phyloP scores from a whole-genome alignment of 768 basidiomycete species.

The Kockovaella imperatae region DNA sequence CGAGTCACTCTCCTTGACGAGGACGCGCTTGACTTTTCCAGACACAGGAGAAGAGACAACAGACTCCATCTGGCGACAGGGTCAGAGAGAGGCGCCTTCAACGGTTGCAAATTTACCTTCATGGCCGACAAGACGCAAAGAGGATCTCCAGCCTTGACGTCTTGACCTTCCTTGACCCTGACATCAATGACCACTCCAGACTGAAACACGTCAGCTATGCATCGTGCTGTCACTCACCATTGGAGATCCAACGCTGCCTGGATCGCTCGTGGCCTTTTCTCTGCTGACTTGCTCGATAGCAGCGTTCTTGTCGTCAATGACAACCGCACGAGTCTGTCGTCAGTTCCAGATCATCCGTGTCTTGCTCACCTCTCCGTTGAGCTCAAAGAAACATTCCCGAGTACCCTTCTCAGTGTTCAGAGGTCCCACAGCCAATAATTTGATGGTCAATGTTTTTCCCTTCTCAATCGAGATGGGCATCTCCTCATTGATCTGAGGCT shows the following conservation, averaged over 20 bases:
- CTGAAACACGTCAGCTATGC: conserved; percentile 8
- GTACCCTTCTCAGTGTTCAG: conserved; percentile 85
- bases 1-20: conserved; percentile 86
- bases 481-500: conserved; percentile 86
- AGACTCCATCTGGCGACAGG: conserved; percentile 91
- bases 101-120: conserved; percentile 58
- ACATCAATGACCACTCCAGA: conserved; percentile 93
- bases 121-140: conserved; percentile 91
- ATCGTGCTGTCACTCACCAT: conserved; percentile 55
- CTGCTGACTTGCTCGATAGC: conserved; percentile 90
- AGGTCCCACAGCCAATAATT: conserved; percentile 88
- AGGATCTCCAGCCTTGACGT: conserved; percentile 97
- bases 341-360: conserved; percentile 46
- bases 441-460: conserved; percentile 93
- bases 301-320: conserved; percentile 93
- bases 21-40: conserved; percentile 88
- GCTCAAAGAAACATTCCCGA: conserved; percentile 97
- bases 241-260: conserved; percentile 93
- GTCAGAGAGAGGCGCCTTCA: conserved; percentile 11
- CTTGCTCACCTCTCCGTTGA: conserved; percentile 74
- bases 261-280: conserved; percentile 87
- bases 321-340: conserved; percentile 86
- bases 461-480: conserved; percentile 79
- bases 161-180: conserved; percentile 91
- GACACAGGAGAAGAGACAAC: conserved; percentile 93